Evolutionary conservation across 768 basidiomycete genomes (phyloP).

Genomic region (Boletus pseudo-olivaceus): DNA sequence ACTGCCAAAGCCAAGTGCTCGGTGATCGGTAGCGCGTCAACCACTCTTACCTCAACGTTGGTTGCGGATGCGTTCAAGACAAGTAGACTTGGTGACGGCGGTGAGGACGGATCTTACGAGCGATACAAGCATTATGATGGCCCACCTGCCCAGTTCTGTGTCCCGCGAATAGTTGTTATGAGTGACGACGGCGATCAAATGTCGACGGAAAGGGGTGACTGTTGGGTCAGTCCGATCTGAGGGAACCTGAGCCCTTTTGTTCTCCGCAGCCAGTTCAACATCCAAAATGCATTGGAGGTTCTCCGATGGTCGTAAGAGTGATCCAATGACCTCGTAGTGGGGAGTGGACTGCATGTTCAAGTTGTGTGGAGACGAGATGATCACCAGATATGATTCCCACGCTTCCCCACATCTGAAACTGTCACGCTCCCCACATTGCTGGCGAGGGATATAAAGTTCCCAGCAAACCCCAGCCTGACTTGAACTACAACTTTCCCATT

Average conservation of each 20-base stretch:
- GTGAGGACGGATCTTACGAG: background rate
- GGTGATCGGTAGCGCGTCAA: slow-evolving; percentile 46
- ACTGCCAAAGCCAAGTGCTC: slow-evolving; percentile 52
- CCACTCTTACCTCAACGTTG: background rate
- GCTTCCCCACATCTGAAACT: slow-evolving; percentile 19
- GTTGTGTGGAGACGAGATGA: background rate
- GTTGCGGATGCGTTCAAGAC: slow-evolving; percentile 7
- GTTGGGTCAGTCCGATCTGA: background rate
- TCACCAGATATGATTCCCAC: slow-evolving; percentile 21
- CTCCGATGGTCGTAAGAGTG: slow-evolving; percentile 42
- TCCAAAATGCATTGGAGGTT: slow-evolving; percentile 43
- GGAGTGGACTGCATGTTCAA: slow-evolving; percentile 7
- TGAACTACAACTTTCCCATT: background rate
- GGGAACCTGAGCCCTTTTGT: background rate
- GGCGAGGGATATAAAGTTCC: slow-evolving; percentile 22
- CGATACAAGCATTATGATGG: too few species aligned
- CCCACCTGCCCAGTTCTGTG: slow-evolving; percentile 54
- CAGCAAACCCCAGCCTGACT: background rate
- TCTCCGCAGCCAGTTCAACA: slow-evolving; percentile 24
- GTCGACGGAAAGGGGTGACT: background rate
- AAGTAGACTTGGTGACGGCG: slow-evolving; percentile 14
- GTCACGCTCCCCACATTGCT: background rate
- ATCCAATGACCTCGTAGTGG: slow-evolving; percentile 12
- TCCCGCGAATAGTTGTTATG: slow-evolving; percentile 42
- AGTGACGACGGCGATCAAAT: slow-evolving; percentile 44